phyloP scores from a whole-genome alignment of 108 stramenopile genomes.

The Heterococcus sp. region DNA sequence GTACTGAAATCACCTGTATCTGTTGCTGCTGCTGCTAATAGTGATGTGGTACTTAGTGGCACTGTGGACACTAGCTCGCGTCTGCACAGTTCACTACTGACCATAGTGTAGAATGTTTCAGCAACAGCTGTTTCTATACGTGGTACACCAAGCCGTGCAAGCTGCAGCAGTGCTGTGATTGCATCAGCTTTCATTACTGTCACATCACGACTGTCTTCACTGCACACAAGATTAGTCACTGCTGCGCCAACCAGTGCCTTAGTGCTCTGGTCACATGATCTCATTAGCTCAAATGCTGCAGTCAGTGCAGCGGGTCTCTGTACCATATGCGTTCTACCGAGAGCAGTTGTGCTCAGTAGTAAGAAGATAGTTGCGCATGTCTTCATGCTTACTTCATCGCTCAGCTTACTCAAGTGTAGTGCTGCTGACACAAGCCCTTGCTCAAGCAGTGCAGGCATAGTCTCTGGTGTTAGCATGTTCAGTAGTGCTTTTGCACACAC shows the following conservation, averaged over 20 bases:
- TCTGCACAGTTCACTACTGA: constrained; percentile 18
- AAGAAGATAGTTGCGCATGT: constrained; percentile 30
- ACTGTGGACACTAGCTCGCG: too few relatives aligned
- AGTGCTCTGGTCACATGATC: constrained; percentile 21
- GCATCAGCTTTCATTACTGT: constrained; percentile 36
- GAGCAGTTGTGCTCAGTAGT: constrained; percentile 5
- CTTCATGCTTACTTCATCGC: constrained; percentile 41
- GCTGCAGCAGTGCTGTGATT: constrained; percentile 10
- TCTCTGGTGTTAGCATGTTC: constrained; percentile 40
- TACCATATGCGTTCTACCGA: constrained; percentile 27
- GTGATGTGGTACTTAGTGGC: too few relatives aligned
- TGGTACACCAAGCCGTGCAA: constrained; percentile 34
- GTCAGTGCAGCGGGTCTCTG: constrained; percentile 21
- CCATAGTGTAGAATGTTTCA: constrained; percentile 25
- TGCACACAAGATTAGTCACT: constrained; percentile 34
- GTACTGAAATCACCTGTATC: too few relatives aligned
- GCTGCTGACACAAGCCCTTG: constrained; percentile 24
- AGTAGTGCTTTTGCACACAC: constrained; percentile 48
- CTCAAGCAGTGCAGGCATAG: constrained; percentile 17
- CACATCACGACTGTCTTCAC: constrained; percentile 21
- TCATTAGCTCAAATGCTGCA: constrained; percentile 26
- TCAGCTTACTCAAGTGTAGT: constrained; percentile 25
- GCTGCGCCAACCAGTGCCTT: neutral
- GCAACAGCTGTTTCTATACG: constrained; percentile 28
- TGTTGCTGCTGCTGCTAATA: too few relatives aligned